Evolutionary conservation across 1,139 yeast species (phyloP), one percentile per base, ranked within the genome.

Genomic region (Blastobotrys proliferans): DNA sequence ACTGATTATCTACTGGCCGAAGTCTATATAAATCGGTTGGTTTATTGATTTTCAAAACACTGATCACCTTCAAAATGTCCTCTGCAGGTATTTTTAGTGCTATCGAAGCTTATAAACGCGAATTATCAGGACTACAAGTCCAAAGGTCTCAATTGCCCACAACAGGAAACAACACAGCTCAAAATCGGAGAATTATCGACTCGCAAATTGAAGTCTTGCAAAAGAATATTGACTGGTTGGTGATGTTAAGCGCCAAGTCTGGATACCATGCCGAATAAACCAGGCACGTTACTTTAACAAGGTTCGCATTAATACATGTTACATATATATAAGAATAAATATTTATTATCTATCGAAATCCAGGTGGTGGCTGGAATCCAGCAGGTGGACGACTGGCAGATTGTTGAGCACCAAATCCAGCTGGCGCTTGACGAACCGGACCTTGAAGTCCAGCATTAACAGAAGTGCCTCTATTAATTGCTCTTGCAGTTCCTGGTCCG

Each of bases 401-500:
- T n/a, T n/a, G n/a, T n/a, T n/a, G n/a, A n/a, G 11, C 56, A 60
- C 25, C 60, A 54, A 20, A 6, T 59, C 62, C 18, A 56, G 55
- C 22, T 57, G 62, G 22, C 50, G 53, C 48, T 11, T 41, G 48
- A 10, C 63, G 48, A n/a, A 58, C 56, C 2, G 66, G 65, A 2
- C 58, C 65, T 1, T 59, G 43, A 29, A 60, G 45, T 6, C 58
- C 48, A 32, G 49, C 46, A 38, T 48, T 14, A 37, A 51, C 35
- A 11, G 44, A 54, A 6, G 37, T 33, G 20, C 14, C 56, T 31
- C 54, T 60, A 47, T 69, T 71, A 38, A 74, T 58, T 3, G 77
- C 71, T 44, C 67, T 64, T 16, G 70, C 63, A 5, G 58, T 54
- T 1, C 80, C 81, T 38, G 69, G 66, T 2, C 80, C 80, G 35